phyloP scores from a whole-genome alignment of 139 green algal species.

The Marvania coccoides region DNA sequence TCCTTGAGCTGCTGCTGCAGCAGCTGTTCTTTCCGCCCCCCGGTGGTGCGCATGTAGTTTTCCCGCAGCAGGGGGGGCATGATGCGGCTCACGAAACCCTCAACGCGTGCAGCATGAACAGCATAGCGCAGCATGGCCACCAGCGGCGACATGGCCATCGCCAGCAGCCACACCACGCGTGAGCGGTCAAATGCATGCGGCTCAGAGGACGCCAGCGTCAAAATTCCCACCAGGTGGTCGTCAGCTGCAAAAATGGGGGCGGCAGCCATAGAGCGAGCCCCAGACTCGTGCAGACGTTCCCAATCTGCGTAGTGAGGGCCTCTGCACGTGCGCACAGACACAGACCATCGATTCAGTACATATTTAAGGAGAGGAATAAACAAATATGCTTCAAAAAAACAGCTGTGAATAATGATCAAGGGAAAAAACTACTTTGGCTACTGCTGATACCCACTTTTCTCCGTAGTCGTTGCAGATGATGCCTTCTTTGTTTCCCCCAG shows the following conservation, averaged over 20 bases:
- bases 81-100: conserved; percentile 8
- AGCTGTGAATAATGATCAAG: background rate
- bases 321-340: conserved; percentile 3
- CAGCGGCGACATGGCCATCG: conserved; percentile 35
- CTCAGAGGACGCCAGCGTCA: conserved; percentile 33
- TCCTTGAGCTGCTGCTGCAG: no score
- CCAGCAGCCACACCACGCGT: conserved; percentile 34
- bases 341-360: no score
- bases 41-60: conserved; percentile 17
- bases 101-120: conserved; percentile 3
- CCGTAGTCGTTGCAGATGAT: conserved; percentile 31
- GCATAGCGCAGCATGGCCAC: conserved; percentile 30
- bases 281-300: conserved; percentile 27
- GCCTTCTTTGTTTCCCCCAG: conserved; percentile 5
- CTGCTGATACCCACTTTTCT: background rate
- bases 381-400: conserved; percentile 1
- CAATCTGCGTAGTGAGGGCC: conserved; percentile 52
- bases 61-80: conserved; percentile 28
- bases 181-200: conserved; percentile 30
- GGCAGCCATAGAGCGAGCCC: conserved; percentile 38
- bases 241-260: conserved; percentile 38
- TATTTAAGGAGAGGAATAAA: background rate
- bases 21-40: background rate
- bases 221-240: conserved; percentile 37
- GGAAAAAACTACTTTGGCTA: conserved; percentile 7